Evolutionary conservation across 78 protist species (phyloP).

Genomic region (Dictyostelium discoideum): dicty_2.7 NC_007091.3:1219001-1219500

Average conservation of each 20-base stretch:
- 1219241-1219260: slow-evolving; percentile 13
- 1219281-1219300: not conserved
- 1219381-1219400: not conserved
- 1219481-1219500: slow-evolving; percentile 3
- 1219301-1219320: not conserved
- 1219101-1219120: not conserved
- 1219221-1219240: not conserved
- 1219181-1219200: not conserved
- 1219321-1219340: slow-evolving; percentile 6
- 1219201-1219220: not conserved
- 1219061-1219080: not conserved
- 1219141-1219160: not conserved
- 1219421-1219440: not conserved
- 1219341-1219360: not conserved
- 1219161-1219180: not conserved
- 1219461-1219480: not conserved
- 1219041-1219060: not conserved
- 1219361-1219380: not conserved
- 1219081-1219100: not conserved
- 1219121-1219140: not conserved
- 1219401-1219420: not conserved
- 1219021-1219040: slow-evolving; percentile 44
- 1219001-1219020: slow-evolving; percentile 15
- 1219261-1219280: slow-evolving; percentile 1
- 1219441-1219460: not conserved